phyloP scores from a whole-genome alignment of 257 asterid genomes.

The Coffea eugenioides region DNA sequence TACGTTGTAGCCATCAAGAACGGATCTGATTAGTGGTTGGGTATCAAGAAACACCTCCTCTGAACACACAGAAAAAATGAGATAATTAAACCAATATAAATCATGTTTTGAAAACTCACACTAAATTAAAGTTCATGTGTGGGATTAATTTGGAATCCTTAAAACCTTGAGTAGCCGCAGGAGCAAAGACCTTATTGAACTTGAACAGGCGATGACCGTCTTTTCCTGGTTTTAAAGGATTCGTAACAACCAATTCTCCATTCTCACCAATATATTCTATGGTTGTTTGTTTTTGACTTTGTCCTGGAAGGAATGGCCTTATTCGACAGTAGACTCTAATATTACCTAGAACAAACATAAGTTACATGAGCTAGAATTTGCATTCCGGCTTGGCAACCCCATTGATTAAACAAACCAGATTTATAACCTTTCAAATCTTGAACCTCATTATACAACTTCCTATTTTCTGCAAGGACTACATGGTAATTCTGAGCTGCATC shows the following conservation, averaged over 20 bases:
- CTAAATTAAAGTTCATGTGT: not conserved
- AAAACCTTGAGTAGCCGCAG: conserved; percentile 80
- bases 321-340: conserved; percentile 91
- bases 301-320: conserved; percentile 81
- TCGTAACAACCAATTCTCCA: conserved; percentile 79
- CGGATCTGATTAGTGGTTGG: conserved; percentile 87
- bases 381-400: conserved; percentile 19
- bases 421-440: conserved; percentile 93
- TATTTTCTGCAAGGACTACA: conserved; percentile 76
- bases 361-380: conserved; percentile 17
- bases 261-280: conserved; percentile 86
- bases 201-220: conserved; percentile 84
- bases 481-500: conserved; percentile 92
- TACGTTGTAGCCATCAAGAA: conserved; percentile 90
- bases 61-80: conserved; percentile 21
- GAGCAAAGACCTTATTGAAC: conserved; percentile 86
- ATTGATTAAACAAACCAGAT: conserved; percentile 2
- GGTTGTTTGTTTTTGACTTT: conserved; percentile 66
- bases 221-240: conserved; percentile 89
- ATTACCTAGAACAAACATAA: conserved; percentile 54
- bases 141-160: conserved; percentile 4
- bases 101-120: not conserved
- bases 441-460: conserved; percentile 88
- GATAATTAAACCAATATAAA: conserved; percentile 3
- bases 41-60: conserved; percentile 94